These are phyloP conservation scores for Solanum tarijense DNA, from an alignment of 257 asterid species.

Conservation along the genomic window DNA sequence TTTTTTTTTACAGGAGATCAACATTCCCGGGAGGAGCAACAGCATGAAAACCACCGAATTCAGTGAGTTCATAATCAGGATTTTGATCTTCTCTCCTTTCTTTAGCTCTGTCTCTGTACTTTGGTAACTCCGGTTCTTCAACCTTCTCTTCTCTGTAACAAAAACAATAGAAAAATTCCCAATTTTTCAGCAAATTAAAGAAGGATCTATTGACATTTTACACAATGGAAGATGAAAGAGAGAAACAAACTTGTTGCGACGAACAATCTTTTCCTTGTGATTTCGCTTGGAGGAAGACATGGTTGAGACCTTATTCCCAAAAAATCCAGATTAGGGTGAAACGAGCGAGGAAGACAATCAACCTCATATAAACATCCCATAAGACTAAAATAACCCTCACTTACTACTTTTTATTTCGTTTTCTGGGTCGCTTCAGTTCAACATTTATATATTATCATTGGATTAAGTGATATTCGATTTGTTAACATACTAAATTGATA, in stretches of 20 bases:
- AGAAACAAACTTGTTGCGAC: background rate
- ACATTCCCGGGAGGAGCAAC: conserved; percentile 96
- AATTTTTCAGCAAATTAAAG: background rate
- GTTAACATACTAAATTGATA: background rate
- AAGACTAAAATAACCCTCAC: background rate
- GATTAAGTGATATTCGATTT: background rate
- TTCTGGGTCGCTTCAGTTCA: too few relatives aligned
- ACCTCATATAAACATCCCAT: background rate
- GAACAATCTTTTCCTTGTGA: conserved; percentile 1
- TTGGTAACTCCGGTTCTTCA: conserved; percentile 74
- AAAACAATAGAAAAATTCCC: background rate
- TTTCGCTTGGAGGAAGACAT: conserved; percentile 1
- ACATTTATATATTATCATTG: too few relatives aligned
- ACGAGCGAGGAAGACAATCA: background rate
- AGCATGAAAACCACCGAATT: conserved; percentile 79
- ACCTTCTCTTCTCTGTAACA: conserved; percentile 74
- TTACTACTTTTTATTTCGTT: background rate
- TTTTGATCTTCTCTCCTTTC: conserved; percentile 95
- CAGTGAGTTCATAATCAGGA: conserved; percentile 87
- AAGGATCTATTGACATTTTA: background rate
- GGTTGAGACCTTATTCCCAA: background rate
- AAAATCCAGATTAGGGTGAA: background rate
- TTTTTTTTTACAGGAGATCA: conserved; percentile 46
- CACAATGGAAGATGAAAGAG: background rate
- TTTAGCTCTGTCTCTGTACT: conserved; percentile 90